These are phyloP conservation scores for Deinandra increscens DNA, from an alignment of 129 eudicot genomes.

Conservation along the genomic window DNA sequence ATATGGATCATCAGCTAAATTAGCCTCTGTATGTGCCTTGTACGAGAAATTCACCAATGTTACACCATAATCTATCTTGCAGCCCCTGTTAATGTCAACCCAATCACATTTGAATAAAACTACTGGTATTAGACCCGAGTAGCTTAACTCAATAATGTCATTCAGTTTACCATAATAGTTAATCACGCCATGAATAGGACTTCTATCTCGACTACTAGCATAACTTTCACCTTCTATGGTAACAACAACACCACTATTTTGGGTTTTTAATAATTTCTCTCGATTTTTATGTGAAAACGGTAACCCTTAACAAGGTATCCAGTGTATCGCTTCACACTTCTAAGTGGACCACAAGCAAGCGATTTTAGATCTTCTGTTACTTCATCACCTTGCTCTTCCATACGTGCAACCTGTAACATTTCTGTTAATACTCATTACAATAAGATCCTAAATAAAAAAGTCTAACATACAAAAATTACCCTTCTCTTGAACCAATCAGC, in stretches of 20 bases:
- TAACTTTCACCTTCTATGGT: neutral
- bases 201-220: slow-evolving; percentile 14
- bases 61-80: no score
- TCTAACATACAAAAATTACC: neutral
- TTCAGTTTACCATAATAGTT: slow-evolving; percentile 11
- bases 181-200: neutral
- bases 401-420: no score
- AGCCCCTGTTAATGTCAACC: no score
- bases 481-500: neutral
- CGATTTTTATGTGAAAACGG: neutral
- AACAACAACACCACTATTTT: neutral
- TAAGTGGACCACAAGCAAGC: no score
- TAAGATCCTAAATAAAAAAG: neutral
- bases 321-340: no score
- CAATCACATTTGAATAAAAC: neutral
- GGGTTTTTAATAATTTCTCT: neutral
- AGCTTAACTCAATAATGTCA: slow-evolving; percentile 1
- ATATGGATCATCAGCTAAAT: neutral
- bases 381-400: neutral
- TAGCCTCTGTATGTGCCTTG: neutral
- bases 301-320: neutral
- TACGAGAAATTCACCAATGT: neutral
- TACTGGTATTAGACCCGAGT: neutral
- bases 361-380: neutral
- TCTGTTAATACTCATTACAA: neutral